Percentiles rank a stretch among this genome's conserved stretches.
Conservation (phyloP, 2,329 filamentous ascomycete species). For the Geosmithia flava region DNA sequence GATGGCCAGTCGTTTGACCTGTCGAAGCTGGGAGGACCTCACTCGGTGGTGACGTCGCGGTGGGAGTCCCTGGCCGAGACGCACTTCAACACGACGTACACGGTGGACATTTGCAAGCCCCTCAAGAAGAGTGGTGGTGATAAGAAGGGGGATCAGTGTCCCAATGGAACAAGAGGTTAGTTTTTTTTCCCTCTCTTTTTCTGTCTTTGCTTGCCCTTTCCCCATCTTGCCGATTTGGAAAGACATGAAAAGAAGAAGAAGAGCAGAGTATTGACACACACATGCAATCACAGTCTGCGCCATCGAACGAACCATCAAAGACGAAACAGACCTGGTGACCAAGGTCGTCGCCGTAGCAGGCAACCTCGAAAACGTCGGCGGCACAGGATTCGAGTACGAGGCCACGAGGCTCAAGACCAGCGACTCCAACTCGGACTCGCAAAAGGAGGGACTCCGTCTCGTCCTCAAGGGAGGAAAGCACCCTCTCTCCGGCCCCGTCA, state of each 20-base stretch:
- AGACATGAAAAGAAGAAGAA: no score
- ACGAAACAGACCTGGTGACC: slow-evolving; percentile 33
- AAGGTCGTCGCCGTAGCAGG: slow-evolving; percentile 65
- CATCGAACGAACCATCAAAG: slow-evolving; percentile 46
- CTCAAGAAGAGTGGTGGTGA: slow-evolving; percentile 49
- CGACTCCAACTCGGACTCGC: slow-evolving; percentile 49
- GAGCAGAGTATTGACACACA: no score
- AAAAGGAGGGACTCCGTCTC: slow-evolving; percentile 60
- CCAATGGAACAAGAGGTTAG: slow-evolving; percentile 55
- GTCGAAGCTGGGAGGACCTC: slow-evolving; percentile 49
- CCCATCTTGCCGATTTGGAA: no score
- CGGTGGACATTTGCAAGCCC: slow-evolving; percentile 61
- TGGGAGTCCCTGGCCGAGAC: slow-evolving; percentile 38
- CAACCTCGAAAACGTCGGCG: slow-evolving; percentile 46
- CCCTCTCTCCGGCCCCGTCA: slow-evolving; percentile 33
- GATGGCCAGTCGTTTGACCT: slow-evolving; percentile 54
- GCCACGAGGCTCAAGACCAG: slow-evolving; percentile 54
- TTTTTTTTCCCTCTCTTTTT: not conserved
- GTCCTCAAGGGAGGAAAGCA: slow-evolving; percentile 51
- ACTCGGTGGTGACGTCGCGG: slow-evolving; percentile 51
- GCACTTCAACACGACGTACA: slow-evolving; percentile 62
- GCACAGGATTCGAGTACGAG: slow-evolving; percentile 50
- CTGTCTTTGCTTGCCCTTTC: not conserved
- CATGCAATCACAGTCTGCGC: slow-evolving; percentile 74
- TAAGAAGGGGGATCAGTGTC: slow-evolving; percentile 48